Evolutionary conservation across 1,139 yeast species (phyloP), one percentile per base, ranked within the genome.

Genomic region (Taphrina wiesneri): DNA sequence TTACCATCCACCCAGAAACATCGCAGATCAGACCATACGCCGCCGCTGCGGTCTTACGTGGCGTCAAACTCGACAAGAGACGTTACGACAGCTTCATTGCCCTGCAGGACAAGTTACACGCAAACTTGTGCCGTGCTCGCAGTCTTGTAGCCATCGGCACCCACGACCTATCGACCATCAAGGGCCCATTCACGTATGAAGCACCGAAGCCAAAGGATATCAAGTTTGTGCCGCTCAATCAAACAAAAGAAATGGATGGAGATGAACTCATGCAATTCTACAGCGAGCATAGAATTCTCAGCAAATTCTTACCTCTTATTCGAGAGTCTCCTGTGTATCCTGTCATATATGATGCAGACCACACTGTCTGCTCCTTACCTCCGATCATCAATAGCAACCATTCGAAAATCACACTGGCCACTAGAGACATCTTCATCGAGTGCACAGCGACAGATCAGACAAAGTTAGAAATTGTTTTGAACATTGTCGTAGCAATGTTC

Each of bases 91-190:
- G 98, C 3, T 95, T 95, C 81, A 93, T 95, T 75, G 87, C 96
- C 34, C 82, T 95, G 72, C 99, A 95, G 79, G 99, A 95, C 77
- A 95, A 95, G 78, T 82, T 95, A 72, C 99, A 95, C 79, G 82
- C 96, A 69, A 95, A 95, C 77, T 81, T 95, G 75, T 93, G 99
- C 78, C 92, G 99, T 81, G 89, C 92, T 78, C 88, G 99, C 82
- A 87, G 97, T 52, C 83, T 95, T 73, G 99, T 93, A 65, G 98
- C 99, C 67, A 91, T 92, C 82, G 99, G 99, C 73, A 95, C 99
- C 68, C 99, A 95, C 76, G 98, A 95, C 78, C 81, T 88, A 70
- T 96, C 90, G 76, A 85, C 88, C 63, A 80, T 93, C 71, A 77
- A 83, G 56, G 90, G 93, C 28, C 97, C 97, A 66, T 90, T 91